Conservation (phyloP, 169 alveolate species). For the Babesia caballi region DNA sequence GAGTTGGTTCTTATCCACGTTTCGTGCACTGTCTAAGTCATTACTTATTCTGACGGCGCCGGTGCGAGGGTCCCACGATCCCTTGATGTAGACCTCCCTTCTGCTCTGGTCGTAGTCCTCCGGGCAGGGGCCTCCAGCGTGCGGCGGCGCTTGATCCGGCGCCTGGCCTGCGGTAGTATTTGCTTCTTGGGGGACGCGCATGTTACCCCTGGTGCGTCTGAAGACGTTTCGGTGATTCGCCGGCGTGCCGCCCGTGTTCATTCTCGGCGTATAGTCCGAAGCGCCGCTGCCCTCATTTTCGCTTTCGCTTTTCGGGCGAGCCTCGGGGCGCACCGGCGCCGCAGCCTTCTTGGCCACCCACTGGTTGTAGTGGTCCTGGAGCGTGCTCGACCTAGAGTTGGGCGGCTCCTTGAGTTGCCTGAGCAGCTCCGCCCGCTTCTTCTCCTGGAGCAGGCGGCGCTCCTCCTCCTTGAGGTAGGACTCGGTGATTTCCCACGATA, state of each 20-base stretch:
- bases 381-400: not conserved
- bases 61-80: conserved; percentile 38
- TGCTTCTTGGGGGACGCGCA: not conserved
- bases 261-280: not conserved
- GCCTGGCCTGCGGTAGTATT: not conserved
- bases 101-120: not conserved
- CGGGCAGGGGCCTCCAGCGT: not conserved
- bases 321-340: not conserved
- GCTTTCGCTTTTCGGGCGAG: not conserved
- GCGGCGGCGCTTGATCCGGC: not conserved
- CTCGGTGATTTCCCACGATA: conserved; percentile 59
- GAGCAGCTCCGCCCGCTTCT: conserved; percentile 31
- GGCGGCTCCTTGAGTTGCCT: conserved; percentile 5
- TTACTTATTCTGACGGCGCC: conserved; percentile 57
- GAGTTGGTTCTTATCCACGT: conserved; percentile 4
- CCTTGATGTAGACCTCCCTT: conserved; percentile 44
- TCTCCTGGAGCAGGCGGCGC: conserved; percentile 14
- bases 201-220: conserved; percentile 3
- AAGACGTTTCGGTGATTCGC: not conserved
- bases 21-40: conserved; percentile 14
- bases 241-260: not conserved
- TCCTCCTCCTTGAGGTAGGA: conserved; percentile 51
- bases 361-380: conserved; percentile 8
- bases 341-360: not conserved
- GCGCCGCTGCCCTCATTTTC: not conserved